These are phyloP conservation scores for Diospyros lotus DNA, from an alignment of 148 eudicot genomes.

Conservation along the genomic window DNA sequence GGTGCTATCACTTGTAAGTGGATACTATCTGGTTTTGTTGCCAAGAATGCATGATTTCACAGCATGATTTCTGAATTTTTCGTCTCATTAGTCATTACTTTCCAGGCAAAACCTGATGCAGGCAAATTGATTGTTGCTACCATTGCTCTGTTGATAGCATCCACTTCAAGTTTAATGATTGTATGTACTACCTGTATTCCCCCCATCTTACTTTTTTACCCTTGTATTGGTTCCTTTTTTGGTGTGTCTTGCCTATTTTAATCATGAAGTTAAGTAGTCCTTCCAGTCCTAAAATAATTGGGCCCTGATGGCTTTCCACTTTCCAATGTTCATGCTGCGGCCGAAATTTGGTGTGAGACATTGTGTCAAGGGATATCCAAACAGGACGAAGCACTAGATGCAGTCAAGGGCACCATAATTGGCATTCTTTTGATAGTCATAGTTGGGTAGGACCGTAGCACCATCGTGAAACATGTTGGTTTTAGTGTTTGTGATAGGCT, in stretches of 20 bases:
- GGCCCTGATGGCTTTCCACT: background rate
- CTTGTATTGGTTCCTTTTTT: no score
- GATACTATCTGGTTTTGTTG: conserved; percentile 2
- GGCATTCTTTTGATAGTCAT: conserved; percentile 63
- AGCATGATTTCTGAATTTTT: background rate
- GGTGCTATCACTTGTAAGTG: conserved; percentile 72
- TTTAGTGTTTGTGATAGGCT: background rate
- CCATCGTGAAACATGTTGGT: background rate
- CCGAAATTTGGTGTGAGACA: conserved; percentile 94
- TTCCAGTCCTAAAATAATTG: background rate
- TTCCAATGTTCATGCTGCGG: conserved; percentile 40
- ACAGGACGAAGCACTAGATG: conserved; percentile 56
- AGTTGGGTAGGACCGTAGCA: conserved; percentile 51
- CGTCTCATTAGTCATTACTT: conserved; percentile 2
- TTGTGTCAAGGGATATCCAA: conserved; percentile 62
- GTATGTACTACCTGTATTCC: conserved; percentile 33
- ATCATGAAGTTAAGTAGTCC: no score
- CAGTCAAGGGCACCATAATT: conserved; percentile 64
- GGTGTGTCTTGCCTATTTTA: no score
- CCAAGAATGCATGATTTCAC: background rate
- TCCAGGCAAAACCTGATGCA: conserved; percentile 87
- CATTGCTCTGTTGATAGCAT: conserved; percentile 71
- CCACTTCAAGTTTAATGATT: conserved; percentile 65
- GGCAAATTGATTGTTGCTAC: conserved; percentile 66
- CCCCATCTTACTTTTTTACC: background rate